Base-by-base conservation (phyloP, 371 early-diverging fungal genomes). In the Zopfochytrium polystomum region DNA sequence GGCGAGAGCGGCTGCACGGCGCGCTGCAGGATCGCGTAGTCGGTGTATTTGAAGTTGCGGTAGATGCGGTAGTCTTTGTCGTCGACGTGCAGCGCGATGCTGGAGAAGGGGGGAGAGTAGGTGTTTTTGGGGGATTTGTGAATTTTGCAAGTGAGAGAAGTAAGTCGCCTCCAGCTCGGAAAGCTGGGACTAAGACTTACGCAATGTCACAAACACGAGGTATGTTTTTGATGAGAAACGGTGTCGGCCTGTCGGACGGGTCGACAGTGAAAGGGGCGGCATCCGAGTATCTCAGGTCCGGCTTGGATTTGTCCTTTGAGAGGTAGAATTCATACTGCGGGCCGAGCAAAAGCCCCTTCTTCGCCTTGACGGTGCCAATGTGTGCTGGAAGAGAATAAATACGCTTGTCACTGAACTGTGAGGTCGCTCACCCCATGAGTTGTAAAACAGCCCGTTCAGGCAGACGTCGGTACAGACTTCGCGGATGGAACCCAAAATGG, bases 281-380 rank as follows among this genome's bases (percentile, higher is more conserved):
- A 47, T 66, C 67, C n/a, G 5, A 22, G 46, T 34, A 43, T 9
- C 62, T 45, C 7, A 66, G 38, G 0, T 35, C 53, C 27, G 35
- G n/a, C 30, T 56, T 55, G 11, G 46, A 27, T 27, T 66, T 66
- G 57, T 66, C 58, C 42, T 61, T 66, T 18, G 61, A 58, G 2
- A 66, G 30, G 47, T 66, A 52, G 33, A 66, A 52, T 23, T 48
- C 58, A 18, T 57, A 43, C 38, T 61, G 60, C 34, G 32, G 20
- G 22, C 15, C 25, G 48, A 61, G 46, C n/a, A n/a, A n/a, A n/a
- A n/a, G n/a, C n/a, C n/a, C n/a, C n/a, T n/a, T n/a, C n/a, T n/a
- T n/a, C n/a, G n/a, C n/a, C n/a, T n/a, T n/a, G n/a, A n/a, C n/a
- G n/a, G n/a, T n/a, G n/a, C n/a, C n/a, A n/a, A n/a, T n/a, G n/a